Evolutionary conservation across 2,329 filamentous ascomycete genomes (phyloP).

Genomic region (Alternaria sp.): DNA sequence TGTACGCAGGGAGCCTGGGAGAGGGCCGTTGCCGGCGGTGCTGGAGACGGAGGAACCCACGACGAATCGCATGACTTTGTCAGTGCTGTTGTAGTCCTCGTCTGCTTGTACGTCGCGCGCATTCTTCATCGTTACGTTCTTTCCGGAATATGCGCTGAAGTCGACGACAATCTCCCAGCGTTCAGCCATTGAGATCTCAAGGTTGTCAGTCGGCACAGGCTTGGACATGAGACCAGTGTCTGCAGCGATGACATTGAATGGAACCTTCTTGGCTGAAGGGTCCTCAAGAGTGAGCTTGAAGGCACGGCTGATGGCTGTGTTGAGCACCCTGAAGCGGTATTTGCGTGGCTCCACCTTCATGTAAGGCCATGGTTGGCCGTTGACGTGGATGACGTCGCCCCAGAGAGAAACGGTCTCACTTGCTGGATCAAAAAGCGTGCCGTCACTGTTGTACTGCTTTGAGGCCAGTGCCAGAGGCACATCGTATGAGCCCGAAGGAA

Average conservation of each 20-base stretch:
- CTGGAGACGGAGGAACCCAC: slow-evolving; percentile 48
- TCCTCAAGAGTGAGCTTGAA: slow-evolving; percentile 60
- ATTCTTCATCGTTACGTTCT: slow-evolving; percentile 58
- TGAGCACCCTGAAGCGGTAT: slow-evolving; percentile 63
- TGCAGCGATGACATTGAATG: slow-evolving; percentile 62
- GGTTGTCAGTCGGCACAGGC: slow-evolving; percentile 53
- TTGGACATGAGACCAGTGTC: slow-evolving; percentile 54
- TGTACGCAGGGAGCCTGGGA: slow-evolving; percentile 34
- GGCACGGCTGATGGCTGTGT: slow-evolving; percentile 50
- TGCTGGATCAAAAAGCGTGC: slow-evolving; percentile 56
- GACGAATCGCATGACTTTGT: slow-evolving; percentile 52
- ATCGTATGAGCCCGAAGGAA: slow-evolving; percentile 62
- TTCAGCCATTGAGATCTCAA: slow-evolving; percentile 63
- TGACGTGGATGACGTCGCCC: slow-evolving; percentile 66
- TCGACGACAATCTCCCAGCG: slow-evolving; percentile 67
- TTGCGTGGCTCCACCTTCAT: slow-evolving; percentile 65
- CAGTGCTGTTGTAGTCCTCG: slow-evolving; percentile 59
- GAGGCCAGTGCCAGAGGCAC: slow-evolving; percentile 60
- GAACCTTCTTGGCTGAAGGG: slow-evolving; percentile 46
- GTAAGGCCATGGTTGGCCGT: slow-evolving; percentile 66
- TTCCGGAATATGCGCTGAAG: slow-evolving; percentile 58
- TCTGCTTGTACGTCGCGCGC: slow-evolving; percentile 55
- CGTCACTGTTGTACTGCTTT: slow-evolving; percentile 62
- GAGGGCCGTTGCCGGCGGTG: slow-evolving; percentile 31
- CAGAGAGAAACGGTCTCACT: slow-evolving; percentile 58